Evolutionary conservation across 2,329 filamentous ascomycete genomes (phyloP).

Genomic region (Trichoderma sp.): DNA sequence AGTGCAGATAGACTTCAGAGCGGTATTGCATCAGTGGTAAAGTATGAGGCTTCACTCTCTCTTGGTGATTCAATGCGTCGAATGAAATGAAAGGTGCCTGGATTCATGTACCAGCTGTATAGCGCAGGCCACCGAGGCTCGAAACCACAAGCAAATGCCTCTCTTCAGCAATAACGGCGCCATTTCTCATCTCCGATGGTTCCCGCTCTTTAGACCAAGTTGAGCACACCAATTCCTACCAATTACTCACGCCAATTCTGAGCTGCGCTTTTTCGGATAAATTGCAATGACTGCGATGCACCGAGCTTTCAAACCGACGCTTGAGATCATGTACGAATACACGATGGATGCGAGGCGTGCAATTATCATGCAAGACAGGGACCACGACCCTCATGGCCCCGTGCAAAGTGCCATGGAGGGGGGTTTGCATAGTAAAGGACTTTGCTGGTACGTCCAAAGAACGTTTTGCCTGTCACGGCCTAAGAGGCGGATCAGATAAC

Average conservation of each 20-base stretch:
- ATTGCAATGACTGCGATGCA: not conserved
- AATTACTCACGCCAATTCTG: not conserved
- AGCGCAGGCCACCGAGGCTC: not conserved
- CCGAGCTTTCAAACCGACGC: not conserved
- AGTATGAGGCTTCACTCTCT: not conserved
- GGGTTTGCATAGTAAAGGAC: not conserved
- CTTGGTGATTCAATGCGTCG: not conserved
- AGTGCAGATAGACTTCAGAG: not conserved
- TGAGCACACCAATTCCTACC: not conserved
- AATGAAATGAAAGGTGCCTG: not conserved
- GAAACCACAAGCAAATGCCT: slow-evolving; percentile 5
- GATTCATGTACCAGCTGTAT: not conserved
- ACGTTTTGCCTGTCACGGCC: not conserved
- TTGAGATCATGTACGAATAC: not conserved
- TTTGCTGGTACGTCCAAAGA: slow-evolving; percentile 4
- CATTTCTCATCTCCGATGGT: slow-evolving; percentile 17
- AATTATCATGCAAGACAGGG: not conserved
- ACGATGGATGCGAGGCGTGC: not conserved
- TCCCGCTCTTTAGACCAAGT: slow-evolving; percentile 1
- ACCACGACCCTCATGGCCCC: not conserved
- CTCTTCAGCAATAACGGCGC: not conserved
- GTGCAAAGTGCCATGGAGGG: not conserved
- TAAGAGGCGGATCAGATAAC: slow-evolving; percentile 22
- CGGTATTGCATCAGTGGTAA: not conserved
- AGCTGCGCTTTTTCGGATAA: not conserved